A percentile compares a stretch with the other conserved stretches of the same genome.
phyloP scores from a whole-genome alignment of 2,329 filamentous ascomycete species.

The Neurospora crassa region DNA sequence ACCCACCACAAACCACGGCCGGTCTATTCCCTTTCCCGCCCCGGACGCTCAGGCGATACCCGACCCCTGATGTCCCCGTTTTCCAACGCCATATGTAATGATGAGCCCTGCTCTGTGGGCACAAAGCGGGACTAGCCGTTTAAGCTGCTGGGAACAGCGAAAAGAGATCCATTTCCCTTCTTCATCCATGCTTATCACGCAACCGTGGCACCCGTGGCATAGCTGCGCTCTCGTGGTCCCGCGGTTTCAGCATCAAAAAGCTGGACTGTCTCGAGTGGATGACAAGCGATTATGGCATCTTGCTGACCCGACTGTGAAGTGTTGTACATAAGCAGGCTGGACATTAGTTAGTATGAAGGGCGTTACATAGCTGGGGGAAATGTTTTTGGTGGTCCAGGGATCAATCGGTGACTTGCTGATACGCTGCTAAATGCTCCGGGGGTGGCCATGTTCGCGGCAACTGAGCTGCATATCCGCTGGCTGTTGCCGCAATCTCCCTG shows the following conservation, averaged over 20 bases:
- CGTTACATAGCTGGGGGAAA: not conserved
- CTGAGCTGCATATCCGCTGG: not conserved
- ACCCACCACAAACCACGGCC: not conserved
- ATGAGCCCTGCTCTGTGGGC: not conserved
- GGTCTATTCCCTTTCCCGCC: not conserved
- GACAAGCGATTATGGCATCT: not conserved
- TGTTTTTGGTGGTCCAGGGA: not conserved
- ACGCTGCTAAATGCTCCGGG: not conserved
- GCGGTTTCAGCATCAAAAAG: not conserved
- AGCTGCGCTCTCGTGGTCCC: not conserved
- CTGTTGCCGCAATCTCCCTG: not conserved
- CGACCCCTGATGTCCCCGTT: not conserved
- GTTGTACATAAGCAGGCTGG: not conserved
- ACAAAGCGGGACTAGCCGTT: not conserved
- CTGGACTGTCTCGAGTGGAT: not conserved
- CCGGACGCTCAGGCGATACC: not conserved
- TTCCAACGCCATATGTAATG: not conserved
- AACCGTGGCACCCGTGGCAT: not conserved
- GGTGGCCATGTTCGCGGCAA: not conserved
- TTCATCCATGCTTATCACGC: not conserved
- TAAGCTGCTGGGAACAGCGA: not conserved
- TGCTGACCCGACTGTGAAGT: not conserved
- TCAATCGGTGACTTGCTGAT: not conserved
- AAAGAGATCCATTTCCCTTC: not conserved
- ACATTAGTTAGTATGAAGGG: not conserved